A percentile compares a stretch with the other conserved stretches of the same genome.
Evolutionary conservation across 108 stramenopile species (phyloP).

Genomic region (Pseudonitzschia delicatissima): DNA sequence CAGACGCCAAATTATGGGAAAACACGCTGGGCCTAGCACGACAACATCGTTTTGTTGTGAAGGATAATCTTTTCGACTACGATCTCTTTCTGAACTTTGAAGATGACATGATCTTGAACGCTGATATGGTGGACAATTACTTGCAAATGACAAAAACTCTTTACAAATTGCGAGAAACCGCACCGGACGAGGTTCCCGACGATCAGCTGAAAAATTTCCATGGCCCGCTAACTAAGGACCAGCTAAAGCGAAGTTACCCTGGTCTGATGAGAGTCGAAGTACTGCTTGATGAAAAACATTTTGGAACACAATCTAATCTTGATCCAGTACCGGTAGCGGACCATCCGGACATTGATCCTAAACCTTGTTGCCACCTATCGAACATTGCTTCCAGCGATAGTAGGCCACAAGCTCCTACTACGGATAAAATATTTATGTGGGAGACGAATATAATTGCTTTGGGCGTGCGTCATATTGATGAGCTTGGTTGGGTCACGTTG

Average conservation of each 20-base stretch:
- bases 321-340: constrained; percentile 49
- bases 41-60: constrained; percentile 82
- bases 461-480: constrained; percentile 70
- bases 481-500: constrained; percentile 44
- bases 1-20: constrained; percentile 5
- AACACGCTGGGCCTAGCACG: constrained; percentile 57
- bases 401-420: constrained; percentile 43
- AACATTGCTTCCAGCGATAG: constrained; percentile 16
- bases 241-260: constrained; percentile 58
- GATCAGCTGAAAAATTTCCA: constrained; percentile 25
- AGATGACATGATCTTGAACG: constrained; percentile 83
- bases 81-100: constrained; percentile 78
- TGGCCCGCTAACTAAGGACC: constrained; percentile 53
- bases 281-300: constrained; percentile 43
- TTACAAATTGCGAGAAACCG: constrained; percentile 43
- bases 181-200: constrained; percentile 42
- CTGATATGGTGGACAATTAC: constrained; percentile 63
- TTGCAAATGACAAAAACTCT: constrained; percentile 55
- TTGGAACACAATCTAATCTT: constrained; percentile 40
- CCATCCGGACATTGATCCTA: constrained; percentile 34
- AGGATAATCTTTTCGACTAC: constrained; percentile 71
- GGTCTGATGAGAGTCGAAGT: constrained; percentile 76
- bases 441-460: constrained; percentile 59
- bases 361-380: constrained; percentile 53
- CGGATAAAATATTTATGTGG: constrained; percentile 66